Base-by-base conservation (phyloP, 2,329 filamentous ascomycete species). In the Fusarium protoensiforme region DNA sequence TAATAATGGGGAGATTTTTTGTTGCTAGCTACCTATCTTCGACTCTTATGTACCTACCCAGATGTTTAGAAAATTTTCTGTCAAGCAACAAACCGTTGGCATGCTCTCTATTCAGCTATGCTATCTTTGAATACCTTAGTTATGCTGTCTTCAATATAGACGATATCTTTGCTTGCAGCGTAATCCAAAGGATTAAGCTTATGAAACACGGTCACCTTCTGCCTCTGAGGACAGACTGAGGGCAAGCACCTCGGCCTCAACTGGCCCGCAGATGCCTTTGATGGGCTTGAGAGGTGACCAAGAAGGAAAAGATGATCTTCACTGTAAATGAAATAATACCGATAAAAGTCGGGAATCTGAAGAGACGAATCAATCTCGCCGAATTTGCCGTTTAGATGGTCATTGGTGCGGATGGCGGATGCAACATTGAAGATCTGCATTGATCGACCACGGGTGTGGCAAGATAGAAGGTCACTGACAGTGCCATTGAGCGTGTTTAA, bases 161-260 rank as follows among this genome's bases (percentile, higher is more conserved):
- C 9, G 10, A 3, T 20, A 7, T 11, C 11, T 39, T 29, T 5
- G 10, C n/a, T 11, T 7, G 1, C 1, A 39, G 18, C 3, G 18
- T 20, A 13, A 20, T 2, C 2, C 2, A 6, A 9, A 39, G 10
- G n/a, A 3, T 39, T 39, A 11, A 39, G 38, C 3, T 6, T 9
- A 11, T 20, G 38, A 39, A 6, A 10, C 9, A 39, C 10, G 10
- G 10, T 39, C 5, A n/a, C n/a, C 2, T n/a, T n/a, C 9, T 39
- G 9, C 5, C 9, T 9, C 5, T 9, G n/a, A 18, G 18, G 9
- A 10, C 0, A 39, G 2, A 5, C 2, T 9, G 9, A 10, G n/a
- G n/a, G 10, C 5, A 11, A 39, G 36, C 36, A 39, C 36, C 9
- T n/a, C 4, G 18, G 10, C 5, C 36, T 39, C n/a, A 5, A 11